Percentiles rank a stretch among this genome's conserved stretches.
Conservation (phyloP, 2,329 filamentous ascomycete genomes). For the Nothomitra cinnamomea region DNA sequence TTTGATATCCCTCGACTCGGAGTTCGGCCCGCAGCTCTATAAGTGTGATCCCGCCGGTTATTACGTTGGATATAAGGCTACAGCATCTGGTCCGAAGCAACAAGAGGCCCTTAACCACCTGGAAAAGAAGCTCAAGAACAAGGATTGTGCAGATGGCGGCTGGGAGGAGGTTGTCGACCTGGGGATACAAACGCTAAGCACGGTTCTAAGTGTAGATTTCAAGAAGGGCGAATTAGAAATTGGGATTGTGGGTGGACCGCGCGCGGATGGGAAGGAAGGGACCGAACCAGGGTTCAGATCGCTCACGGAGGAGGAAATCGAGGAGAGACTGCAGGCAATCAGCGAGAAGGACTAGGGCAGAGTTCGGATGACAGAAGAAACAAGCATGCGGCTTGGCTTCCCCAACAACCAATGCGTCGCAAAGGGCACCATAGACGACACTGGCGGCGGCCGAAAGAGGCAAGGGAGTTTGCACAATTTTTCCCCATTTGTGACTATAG, state of each 20-base stretch:
- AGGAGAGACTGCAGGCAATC: constrained; percentile 93
- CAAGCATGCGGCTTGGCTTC: no score
- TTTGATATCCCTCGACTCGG: constrained; percentile 81
- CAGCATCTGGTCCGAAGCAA: constrained; percentile 91
- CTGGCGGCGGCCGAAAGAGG: not conserved
- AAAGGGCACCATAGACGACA: not conserved
- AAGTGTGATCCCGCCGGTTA: constrained; percentile 98
- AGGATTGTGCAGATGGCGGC: constrained; percentile 75
- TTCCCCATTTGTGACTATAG: constrained; percentile 2
- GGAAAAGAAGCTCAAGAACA: constrained; percentile 99
- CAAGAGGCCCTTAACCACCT: constrained; percentile 97
- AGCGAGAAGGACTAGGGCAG: constrained; percentile 76
- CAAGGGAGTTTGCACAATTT: constrained; percentile 1
- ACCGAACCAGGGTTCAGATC: constrained; percentile 66
- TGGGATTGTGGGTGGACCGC: constrained; percentile 84
- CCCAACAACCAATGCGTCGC: no score
- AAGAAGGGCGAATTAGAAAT: constrained; percentile 99
- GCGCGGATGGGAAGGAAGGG: constrained; percentile 56
- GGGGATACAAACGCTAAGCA: constrained; percentile 87
- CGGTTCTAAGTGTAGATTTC: constrained; percentile 95
- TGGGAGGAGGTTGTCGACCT: constrained; percentile 98
- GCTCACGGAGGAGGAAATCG: constrained; percentile 93
- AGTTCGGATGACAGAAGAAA: no score
- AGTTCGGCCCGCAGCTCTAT: constrained; percentile 87
- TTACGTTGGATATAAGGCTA: constrained; percentile 97